These are phyloP conservation scores for Ochromonadaceae sp. DNA, from an alignment of 352 stramenopile species.

Conservation along the genomic window DNA sequence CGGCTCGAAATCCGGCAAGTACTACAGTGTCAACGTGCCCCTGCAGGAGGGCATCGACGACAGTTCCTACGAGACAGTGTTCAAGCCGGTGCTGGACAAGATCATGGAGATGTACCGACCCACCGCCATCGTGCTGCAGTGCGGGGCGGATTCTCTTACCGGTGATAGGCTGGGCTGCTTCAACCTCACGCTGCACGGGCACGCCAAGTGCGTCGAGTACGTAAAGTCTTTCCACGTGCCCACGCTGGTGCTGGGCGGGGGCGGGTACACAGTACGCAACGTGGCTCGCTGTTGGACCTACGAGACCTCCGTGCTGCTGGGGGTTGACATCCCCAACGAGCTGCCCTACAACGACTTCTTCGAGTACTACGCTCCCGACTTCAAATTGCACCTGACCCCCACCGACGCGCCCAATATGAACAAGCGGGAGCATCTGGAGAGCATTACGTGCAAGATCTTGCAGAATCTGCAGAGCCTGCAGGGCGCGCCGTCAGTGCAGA, in stretches of 20 bases:
- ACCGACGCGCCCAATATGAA: conserved; percentile 44
- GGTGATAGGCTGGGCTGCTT: conserved; percentile 92
- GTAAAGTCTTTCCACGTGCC: conserved; percentile 57
- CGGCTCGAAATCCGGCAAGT: conserved; percentile 74
- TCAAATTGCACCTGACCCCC: conserved; percentile 84
- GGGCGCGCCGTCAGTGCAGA: conserved; percentile 85
- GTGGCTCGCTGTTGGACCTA: conserved; percentile 85
- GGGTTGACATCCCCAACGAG: conserved; percentile 57
- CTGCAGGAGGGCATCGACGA: conserved; percentile 89
- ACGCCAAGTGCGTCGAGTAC: conserved; percentile 59
- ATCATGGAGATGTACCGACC: conserved; percentile 68
- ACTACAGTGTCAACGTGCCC: conserved; percentile 91
- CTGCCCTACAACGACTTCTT: conserved; percentile 99
- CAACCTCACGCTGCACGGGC: conserved; percentile 70
- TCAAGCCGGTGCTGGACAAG: conserved; percentile 83
- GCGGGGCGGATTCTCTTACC: conserved; percentile 87
- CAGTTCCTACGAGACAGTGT: conserved; percentile 80
- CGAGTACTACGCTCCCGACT: conserved; percentile 97
- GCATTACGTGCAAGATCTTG: conserved; percentile 53
- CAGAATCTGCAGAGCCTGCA: conserved; percentile 86
- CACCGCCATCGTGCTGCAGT: conserved; percentile 87
- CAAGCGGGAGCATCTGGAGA: conserved; percentile 36
- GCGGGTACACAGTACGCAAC: conserved; percentile 74
- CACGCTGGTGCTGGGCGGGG: conserved; percentile 56
- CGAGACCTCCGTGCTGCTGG: conserved; percentile 82